Base-by-base conservation (phyloP, 768 basidiomycete species). In the Trametes punicea region DNA sequence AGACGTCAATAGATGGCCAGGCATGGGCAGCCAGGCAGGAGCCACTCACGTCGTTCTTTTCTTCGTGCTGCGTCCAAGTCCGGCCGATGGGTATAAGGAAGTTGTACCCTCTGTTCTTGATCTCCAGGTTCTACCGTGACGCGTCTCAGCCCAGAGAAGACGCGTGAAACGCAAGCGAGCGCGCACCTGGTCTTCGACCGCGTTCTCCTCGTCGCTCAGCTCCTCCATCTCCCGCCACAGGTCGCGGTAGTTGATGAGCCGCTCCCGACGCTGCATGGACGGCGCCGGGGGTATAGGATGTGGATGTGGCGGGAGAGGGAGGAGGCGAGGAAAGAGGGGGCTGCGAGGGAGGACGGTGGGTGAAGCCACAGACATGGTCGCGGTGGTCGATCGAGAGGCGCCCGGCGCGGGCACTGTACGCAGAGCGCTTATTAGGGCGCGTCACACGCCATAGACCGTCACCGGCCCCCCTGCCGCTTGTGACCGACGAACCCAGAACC, bases 191-290 rank as follows among this genome's bases (percentile, higher is more conserved):
- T 87, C 87, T 56, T 92, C 90, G n/a, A 92, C 66, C 62, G 91
- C 88, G 48, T 76, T 81, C 70, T 92, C 90, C 67, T 92, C 90
- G 54, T 92, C 90, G 56, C 88, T 90, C 57, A 93, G 71, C 64
- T 93, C 88, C 45, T 90, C 87, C 77, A 89, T 86, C 68, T 93
- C 89, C 36, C 82, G 80, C 57, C 81, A 79, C 27, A 90, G 67
- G 68, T 92, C 85, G 21, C 90, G 81, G 38, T 78, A 75, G 29
- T 78, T 76, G 62, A 83, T 85, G 61, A 90, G 69, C 40, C 81
- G 77, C 2, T 78, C 80, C 62, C 84, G 80, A 2, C 73, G 73
- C 47, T 80, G 78, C 34, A 79, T 74, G 16, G 59, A 62, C 34
- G 69, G 69, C 3, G 81, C 76, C 4, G 85, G 67, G 11, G 88